Conservation (phyloP, 768 basidiomycete genomes). For the Phanerodontia chrysosporium region DNA sequence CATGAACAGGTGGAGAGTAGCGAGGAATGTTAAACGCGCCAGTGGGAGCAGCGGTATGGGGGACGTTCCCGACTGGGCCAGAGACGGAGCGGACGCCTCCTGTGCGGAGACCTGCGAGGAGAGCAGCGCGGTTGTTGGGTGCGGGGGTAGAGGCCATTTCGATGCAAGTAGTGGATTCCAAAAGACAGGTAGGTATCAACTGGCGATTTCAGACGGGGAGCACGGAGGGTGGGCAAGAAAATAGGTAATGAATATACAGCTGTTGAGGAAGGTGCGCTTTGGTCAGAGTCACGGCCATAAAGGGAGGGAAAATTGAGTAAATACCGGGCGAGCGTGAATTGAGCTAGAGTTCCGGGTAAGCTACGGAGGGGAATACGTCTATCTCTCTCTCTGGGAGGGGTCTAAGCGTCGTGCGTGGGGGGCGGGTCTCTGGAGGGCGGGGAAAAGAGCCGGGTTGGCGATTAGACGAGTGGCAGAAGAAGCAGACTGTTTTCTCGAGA, state of each 20-base stretch:
- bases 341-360: slow-evolving; percentile 8
- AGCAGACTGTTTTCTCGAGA: slow-evolving; percentile 15
- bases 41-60: slow-evolving; percentile 66
- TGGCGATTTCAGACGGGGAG: slow-evolving; percentile 12
- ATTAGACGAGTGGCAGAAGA: slow-evolving; percentile 24
- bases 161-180: slow-evolving; percentile 13
- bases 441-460: slow-evolving; percentile 24
- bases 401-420: slow-evolving; percentile 13
- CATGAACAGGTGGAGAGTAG: slow-evolving; percentile 43
- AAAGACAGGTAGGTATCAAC: slow-evolving; percentile 14
- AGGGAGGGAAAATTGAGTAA: background rate
- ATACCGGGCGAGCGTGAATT: slow-evolving; percentile 4
- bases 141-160: slow-evolving; percentile 40
- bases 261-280: slow-evolving; percentile 9
- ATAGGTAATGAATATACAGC: slow-evolving; percentile 29
- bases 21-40: slow-evolving; percentile 63
- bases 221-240: slow-evolving; percentile 18
- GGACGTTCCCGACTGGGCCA: slow-evolving; percentile 31
- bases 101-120: slow-evolving; percentile 84
- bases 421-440: slow-evolving; percentile 14
- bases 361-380: slow-evolving; percentile 17
- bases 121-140: slow-evolving; percentile 67
- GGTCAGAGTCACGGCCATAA: background rate
- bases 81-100: slow-evolving; percentile 84
- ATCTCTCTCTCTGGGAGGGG: slow-evolving; percentile 23